These are phyloP conservation scores for Calonectria fujianensis DNA, from an alignment of 2,329 filamentous ascomycete species.

Conservation along the genomic window DNA sequence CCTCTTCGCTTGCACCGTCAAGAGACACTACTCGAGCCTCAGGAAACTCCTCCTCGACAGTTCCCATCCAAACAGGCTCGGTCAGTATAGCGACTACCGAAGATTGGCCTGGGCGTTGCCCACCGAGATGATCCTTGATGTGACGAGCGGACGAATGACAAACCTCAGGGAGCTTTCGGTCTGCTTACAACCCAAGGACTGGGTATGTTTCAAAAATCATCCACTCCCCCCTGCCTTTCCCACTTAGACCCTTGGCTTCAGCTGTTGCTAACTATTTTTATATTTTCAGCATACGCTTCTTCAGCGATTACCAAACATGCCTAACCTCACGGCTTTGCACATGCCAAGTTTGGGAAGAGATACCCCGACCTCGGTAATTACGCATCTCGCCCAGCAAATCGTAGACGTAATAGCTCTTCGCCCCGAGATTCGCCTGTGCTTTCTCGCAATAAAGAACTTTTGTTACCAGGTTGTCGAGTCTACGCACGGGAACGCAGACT, in stretches of 20 bases:
- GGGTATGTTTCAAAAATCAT: slow-evolving; percentile 29
- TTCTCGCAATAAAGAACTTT: slow-evolving; percentile 35
- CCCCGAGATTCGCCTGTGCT: slow-evolving; percentile 38
- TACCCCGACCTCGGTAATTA: slow-evolving; percentile 9
- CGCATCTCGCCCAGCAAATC: slow-evolving; percentile 37
- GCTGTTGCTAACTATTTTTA: slow-evolving; percentile 16
- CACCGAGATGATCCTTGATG: slow-evolving; percentile 39
- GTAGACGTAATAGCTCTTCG: slow-evolving; percentile 44
- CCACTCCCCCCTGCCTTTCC: slow-evolving; percentile 12
- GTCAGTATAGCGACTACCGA: slow-evolving; percentile 29
- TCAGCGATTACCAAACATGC: slow-evolving; percentile 42
- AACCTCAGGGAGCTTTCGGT: slow-evolving; percentile 42
- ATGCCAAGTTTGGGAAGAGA: slow-evolving; percentile 39
- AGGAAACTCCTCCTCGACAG: slow-evolving; percentile 44
- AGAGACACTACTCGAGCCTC: slow-evolving; percentile 43
- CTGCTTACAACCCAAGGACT: slow-evolving; percentile 34
- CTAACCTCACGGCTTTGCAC: slow-evolving; percentile 38
- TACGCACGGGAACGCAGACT: slow-evolving; percentile 25
- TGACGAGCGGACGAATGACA: slow-evolving; percentile 43
- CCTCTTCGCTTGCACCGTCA: slow-evolving; percentile 38
- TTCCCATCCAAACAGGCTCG: slow-evolving; percentile 33
- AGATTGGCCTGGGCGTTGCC: slow-evolving; percentile 39
- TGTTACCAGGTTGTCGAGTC: slow-evolving; percentile 41
- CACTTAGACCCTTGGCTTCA: background rate
- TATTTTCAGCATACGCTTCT: slow-evolving; percentile 39